phyloP scores from a whole-genome alignment of 805 yeast genomes.

The Candida xyloterini region DNA sequence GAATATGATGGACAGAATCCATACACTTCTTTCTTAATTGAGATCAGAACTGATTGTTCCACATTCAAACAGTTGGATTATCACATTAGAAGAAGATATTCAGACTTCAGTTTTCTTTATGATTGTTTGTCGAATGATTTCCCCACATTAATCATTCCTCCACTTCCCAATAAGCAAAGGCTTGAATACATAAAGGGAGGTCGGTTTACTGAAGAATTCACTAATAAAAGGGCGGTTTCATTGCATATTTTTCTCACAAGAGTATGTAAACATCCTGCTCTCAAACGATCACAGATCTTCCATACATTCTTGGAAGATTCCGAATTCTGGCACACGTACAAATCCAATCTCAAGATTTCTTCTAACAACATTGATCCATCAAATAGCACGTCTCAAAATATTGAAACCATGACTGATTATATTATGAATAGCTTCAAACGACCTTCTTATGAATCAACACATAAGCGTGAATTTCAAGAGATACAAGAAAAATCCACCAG shows the following conservation, averaged over 20 bases:
- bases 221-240: slow-evolving; percentile 76
- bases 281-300: slow-evolving; percentile 67
- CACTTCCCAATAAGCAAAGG: slow-evolving; percentile 89
- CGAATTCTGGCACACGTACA: slow-evolving; percentile 69
- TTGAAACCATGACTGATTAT: slow-evolving; percentile 84
- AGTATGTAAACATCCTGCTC: slow-evolving; percentile 67
- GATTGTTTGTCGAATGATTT: slow-evolving; percentile 71
- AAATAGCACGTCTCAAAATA: slow-evolving; percentile 29
- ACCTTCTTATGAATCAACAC: slow-evolving; percentile 50
- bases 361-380: slow-evolving; percentile 23
- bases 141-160: slow-evolving; percentile 87
- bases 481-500: slow-evolving; percentile 80
- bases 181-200: slow-evolving; percentile 93
- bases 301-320: slow-evolving; percentile 66
- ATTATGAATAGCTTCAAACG: slow-evolving; percentile 92
- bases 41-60: slow-evolving; percentile 63
- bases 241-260: slow-evolving; percentile 72
- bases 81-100: slow-evolving; percentile 72
- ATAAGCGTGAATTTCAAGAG: slow-evolving; percentile 73
- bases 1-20: slow-evolving; percentile 75
- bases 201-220: slow-evolving; percentile 81
- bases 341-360: slow-evolving; percentile 47
- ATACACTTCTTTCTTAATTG: slow-evolving; percentile 68
- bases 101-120: slow-evolving; percentile 77
- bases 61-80: slow-evolving; percentile 44